phyloP scores from a whole-genome alignment of 1,284 basidiomycete species.

The Neolentinus lepideus region DNA sequence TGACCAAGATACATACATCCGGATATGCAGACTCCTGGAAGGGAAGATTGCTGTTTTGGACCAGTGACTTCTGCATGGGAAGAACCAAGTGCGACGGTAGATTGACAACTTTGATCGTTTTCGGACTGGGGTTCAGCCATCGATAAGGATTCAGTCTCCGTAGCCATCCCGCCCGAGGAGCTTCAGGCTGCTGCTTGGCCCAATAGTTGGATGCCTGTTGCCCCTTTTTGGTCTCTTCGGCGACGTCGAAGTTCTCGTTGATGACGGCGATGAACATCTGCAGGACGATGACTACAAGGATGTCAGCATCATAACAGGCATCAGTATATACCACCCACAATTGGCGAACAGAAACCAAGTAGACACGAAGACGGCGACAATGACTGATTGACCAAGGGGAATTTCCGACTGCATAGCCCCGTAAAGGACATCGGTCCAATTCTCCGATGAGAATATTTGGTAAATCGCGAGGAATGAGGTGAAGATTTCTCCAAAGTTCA shows the following conservation, averaged over 20 bases:
- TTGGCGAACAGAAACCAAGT: constrained; percentile 93
- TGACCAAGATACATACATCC: background rate
- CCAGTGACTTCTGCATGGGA: constrained; percentile 69
- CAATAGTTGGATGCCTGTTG: constrained; percentile 73
- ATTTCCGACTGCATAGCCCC: constrained; percentile 58
- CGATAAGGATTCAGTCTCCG: constrained; percentile 85
- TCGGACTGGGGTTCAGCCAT: constrained; percentile 70
- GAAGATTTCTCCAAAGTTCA: constrained; percentile 88
- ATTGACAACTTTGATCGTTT: constrained; percentile 63
- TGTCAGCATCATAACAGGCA: background rate
- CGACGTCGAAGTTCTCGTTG: constrained; percentile 94
- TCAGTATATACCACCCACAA: constrained; percentile 46
- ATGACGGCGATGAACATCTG: constrained; percentile 99
- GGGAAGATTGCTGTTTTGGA: constrained; percentile 45
- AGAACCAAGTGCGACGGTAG: constrained; percentile 68
- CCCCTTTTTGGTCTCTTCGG: constrained; percentile 85
- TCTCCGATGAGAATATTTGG: constrained; percentile 90
- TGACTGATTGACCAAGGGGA: constrained; percentile 62
- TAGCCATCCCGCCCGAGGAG: constrained; percentile 61
- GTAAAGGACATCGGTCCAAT: constrained; percentile 89
- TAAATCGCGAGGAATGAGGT: constrained; percentile 90
- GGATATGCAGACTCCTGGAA: background rate
- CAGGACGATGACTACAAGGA: constrained; percentile 76
- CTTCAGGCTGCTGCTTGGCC: constrained; percentile 45
- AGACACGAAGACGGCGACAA: constrained; percentile 73